These are phyloP conservation scores for Colletotrichum tropicale DNA, from an alignment of 2,329 filamentous ascomycete species.

Conservation along the genomic window DNA sequence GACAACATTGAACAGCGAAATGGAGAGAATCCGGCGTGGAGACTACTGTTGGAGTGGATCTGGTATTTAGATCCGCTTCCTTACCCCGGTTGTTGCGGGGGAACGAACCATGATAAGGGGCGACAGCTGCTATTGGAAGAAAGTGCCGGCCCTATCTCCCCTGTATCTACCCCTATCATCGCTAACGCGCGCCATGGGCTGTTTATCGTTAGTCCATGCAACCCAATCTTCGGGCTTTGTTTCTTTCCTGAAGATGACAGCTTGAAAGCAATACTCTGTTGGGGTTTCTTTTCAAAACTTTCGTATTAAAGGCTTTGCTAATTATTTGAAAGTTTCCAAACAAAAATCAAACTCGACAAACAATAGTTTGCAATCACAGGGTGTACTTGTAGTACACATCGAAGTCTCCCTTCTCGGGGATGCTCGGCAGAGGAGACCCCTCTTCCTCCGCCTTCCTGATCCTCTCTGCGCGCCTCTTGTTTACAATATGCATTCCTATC, in stretches of 20 bases:
- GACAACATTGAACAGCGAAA: background rate
- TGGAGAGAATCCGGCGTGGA: background rate
- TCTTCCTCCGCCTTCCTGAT: background rate
- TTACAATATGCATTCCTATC: slow-evolving; percentile 28
- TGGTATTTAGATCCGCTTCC: background rate
- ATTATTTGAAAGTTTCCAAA: background rate
- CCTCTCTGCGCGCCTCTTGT: slow-evolving; percentile 27
- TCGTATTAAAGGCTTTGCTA: rapidly evolving
- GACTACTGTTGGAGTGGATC: background rate
- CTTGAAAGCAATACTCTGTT: background rate
- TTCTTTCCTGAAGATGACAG: background rate
- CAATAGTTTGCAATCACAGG: slow-evolving; percentile 7
- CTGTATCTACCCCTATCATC: background rate
- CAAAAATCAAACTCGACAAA: background rate
- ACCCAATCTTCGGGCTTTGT: background rate
- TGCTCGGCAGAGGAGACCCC: background rate
- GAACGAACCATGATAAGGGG: background rate
- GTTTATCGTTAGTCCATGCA: background rate
- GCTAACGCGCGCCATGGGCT: background rate
- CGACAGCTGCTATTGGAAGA: background rate
- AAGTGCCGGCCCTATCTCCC: background rate
- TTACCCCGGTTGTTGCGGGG: background rate
- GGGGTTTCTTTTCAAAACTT: rapidly evolving
- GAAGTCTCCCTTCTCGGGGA: background rate
- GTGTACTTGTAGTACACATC: background rate